Evolutionary conservation across 2,329 filamentous ascomycete genomes (phyloP), one percentile per base, ranked within the genome.

Genomic region (Diatrype stigma): DNA sequence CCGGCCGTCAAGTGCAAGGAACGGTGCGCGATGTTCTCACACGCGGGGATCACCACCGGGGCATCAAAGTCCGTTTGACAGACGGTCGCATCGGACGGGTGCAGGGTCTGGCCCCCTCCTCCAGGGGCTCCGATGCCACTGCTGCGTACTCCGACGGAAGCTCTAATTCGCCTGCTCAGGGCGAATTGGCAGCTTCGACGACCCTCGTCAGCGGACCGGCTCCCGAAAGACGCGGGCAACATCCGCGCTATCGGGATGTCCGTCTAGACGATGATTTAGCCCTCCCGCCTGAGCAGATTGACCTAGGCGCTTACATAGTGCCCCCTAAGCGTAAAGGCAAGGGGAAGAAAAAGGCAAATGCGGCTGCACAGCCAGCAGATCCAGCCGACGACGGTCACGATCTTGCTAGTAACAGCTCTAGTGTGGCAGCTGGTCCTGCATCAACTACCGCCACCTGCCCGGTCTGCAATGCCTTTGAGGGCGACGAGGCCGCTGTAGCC

Each of bases 81-180:
- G 86, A 89, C 65, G 88, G 88, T 1, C 77, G 86, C 23, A 81
- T 93, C 2, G 89, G 89, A 2, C 73, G 89, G 16, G 89, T 93
- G 26, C 89, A 92, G 67, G 73, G 76, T n/a, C n/a, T n/a, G n/a
- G n/a, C n/a, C n/a, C n/a, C n/a, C n/a, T n/a, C n/a, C n/a, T n/a
- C n/a, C 42, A 76, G 89, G 67, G 73, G 69, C 2, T 52, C 16
- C 49, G 26, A 19, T 34, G 16, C 22, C 28, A 12, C 46, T 12
- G 49, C 32, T 23, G 49, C 46, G n/a, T n/a, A n/a, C n/a, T n/a
- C n/a, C n/a, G n/a, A n/a, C n/a, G n/a, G n/a, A 35, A 30, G 51
- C 30, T 51, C 47, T 46, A 48, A 54, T 48, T 38, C 42, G 10
- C 45, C 28, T 26, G 54, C 50, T 19, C 52, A 48, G 38, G 52